Percentiles rank a stretch among this genome's conserved stretches.
phyloP scores from a whole-genome alignment of 2,329 filamentous ascomycete genomes.

The Fusarium subtropicale region DNA sequence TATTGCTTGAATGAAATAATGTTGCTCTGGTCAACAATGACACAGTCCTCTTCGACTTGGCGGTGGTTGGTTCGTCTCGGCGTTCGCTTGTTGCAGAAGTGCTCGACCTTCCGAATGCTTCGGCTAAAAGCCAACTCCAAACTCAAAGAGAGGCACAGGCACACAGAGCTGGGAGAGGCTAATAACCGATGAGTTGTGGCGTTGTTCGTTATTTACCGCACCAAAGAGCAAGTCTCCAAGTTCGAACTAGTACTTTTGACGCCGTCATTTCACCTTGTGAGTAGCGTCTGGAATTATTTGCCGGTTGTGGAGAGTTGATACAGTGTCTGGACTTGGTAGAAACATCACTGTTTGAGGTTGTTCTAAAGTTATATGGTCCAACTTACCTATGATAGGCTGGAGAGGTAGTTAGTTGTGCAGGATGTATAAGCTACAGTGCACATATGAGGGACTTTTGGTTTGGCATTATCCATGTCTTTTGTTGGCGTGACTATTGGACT shows the following conservation, averaged over 20 bases:
- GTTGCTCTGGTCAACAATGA: conserved; percentile 18
- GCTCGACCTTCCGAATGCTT: neutral
- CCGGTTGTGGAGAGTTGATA: conserved; percentile 6
- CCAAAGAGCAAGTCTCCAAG: neutral
- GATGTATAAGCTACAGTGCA: neutral
- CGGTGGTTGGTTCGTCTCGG: conserved; percentile 27
- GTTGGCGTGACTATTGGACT: conserved; percentile 12
- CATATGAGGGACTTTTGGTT: conserved; percentile 24
- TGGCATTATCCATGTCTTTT: neutral
- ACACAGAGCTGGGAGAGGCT: conserved; percentile 13
- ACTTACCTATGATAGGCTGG: neutral
- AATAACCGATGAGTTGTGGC: conserved; percentile 34
- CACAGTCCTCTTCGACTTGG: conserved; percentile 26
- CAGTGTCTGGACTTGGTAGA: neutral
- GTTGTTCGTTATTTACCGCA: conserved; percentile 28
- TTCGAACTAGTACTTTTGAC: conserved; percentile 7
- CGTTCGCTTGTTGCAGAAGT: conserved; percentile 5
- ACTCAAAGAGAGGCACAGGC: conserved; percentile 16
- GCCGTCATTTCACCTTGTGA: conserved; percentile 10
- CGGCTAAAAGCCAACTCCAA: conserved; percentile 29
- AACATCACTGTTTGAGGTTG: neutral
- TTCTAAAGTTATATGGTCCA: neutral
- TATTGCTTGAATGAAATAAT: neutral
- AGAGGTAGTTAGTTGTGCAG: conserved; percentile 6
- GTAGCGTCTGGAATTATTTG: conserved; percentile 10